Evolutionary conservation across 192 early-diverging fungal genomes (phyloP), one percentile per base, ranked within the genome.

Genomic region (Phlyctochytrium bullatum): DNA sequence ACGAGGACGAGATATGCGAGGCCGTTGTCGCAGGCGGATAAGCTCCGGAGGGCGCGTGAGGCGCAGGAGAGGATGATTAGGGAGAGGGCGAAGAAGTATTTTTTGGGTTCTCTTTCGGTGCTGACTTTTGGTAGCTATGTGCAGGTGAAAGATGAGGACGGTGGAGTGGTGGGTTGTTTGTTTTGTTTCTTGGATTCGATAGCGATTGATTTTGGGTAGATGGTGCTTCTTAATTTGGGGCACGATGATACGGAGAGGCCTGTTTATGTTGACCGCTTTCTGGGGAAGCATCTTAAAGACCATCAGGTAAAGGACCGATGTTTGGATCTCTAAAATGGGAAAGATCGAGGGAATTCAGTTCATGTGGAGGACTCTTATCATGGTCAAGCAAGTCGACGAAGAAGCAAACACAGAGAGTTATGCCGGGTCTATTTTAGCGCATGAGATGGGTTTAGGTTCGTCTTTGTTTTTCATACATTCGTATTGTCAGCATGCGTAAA

Each of bases 391-490:
- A 24, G 40, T 29, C 25, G 36, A 32, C n/a, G 35, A 50, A 6
- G 67, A 73, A 36, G 71, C 54, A 33, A 32, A 61, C 24, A 29
- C 47, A 17, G 17, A 51, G 1, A 6, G 32, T 52, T 74, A 82
- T 61, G 69, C 73, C 27, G 92, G 93, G 1, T 92, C 91, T 64
- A 81, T 94, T 14, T 73, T 96, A 34, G 90, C 91, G 0, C 93
- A 94, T 73, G 80, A 84, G 10, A 94, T 94, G 92, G 92, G 93
- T 0, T 76, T 96, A 25, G 93, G 91, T 59, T 50, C 6, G 58
- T 12, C 3, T 32, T 1, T 25, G 0, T 62, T 2, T 24, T 30
- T 33, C 40, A 6, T 14, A 14, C 10, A 47, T 61, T 63, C 36
- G 24, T 68, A 10, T 36, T 63, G 62, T 29, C 17, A 32, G 0